Conservation (phyloP, 768 basidiomycete species). For the Mycena vitilis region DNA sequence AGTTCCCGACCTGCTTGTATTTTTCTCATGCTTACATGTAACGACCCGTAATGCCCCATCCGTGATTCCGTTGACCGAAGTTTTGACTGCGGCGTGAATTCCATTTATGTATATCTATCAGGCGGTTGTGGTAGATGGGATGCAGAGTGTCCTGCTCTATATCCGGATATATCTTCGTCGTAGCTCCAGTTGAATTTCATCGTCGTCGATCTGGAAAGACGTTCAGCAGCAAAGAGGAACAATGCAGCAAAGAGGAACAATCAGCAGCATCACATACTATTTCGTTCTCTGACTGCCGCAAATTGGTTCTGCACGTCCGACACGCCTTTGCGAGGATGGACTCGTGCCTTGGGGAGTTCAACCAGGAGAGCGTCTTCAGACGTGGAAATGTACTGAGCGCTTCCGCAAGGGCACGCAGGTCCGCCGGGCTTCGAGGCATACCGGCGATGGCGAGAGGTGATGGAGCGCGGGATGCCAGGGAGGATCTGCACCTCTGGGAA, state of each 20-base stretch:
- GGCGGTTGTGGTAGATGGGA: too few species aligned
- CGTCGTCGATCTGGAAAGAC: slow-evolving; percentile 7
- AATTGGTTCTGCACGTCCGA: slow-evolving; percentile 5
- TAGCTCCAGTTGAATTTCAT: slow-evolving; percentile 26
- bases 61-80: too few species aligned
- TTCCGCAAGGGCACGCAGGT: background rate
- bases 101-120: too few species aligned
- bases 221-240: background rate
- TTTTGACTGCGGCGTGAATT: too few species aligned
- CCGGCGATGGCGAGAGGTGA: slow-evolving; percentile 24
- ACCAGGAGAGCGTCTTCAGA: slow-evolving; percentile 24
- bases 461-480: slow-evolving; percentile 19
- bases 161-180: slow-evolving; percentile 28
- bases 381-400: slow-evolving; percentile 14
- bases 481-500: slow-evolving; percentile 21
- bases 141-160: background rate
- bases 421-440: background rate
- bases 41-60: too few species aligned
- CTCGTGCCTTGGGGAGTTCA: background rate
- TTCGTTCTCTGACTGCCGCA: background rate
- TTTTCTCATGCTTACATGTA: too few species aligned
- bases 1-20: too few species aligned
- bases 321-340: slow-evolving; percentile 9
- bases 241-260: background rate
- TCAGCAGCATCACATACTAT: background rate